These are phyloP conservation scores for Boletellus emodensis DNA, from an alignment of 768 basidiomycete species.

Conservation along the genomic window DNA sequence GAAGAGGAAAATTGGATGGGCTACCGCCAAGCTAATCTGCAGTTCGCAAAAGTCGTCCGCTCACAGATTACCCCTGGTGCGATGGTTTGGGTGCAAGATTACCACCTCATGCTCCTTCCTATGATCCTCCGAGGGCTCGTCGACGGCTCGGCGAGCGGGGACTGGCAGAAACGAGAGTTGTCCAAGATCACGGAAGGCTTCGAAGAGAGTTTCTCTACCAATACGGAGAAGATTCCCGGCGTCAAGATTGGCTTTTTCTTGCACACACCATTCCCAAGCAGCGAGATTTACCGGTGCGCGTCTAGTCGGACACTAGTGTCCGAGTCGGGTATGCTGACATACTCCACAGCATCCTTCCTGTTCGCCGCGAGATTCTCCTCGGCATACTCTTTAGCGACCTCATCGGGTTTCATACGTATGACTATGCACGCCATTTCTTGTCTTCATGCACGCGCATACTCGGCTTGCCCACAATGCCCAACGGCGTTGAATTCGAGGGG, in stretches of 20 bases:
- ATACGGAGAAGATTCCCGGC: conserved; percentile 45
- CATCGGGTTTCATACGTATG: conserved; percentile 99
- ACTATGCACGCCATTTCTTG: conserved; percentile 98
- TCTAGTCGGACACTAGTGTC: conserved; percentile 7
- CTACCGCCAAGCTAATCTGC: conserved; percentile 93
- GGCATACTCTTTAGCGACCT: conserved; percentile 95
- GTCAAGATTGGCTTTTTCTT: conserved; percentile 99
- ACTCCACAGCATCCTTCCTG: conserved; percentile 78
- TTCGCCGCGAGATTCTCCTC: conserved; percentile 94
- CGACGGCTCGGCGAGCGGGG: conserved; percentile 60
- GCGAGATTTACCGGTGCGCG: conserved; percentile 92
- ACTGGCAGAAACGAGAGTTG: conserved; percentile 58
- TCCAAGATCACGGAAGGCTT: conserved; percentile 71
- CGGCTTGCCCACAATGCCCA: conserved; percentile 93
- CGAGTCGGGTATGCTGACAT: conserved; percentile 6
- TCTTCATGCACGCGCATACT: conserved; percentile 97
- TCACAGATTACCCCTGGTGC: conserved; percentile 76
- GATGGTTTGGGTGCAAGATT: conserved; percentile 99
- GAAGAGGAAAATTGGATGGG: conserved; percentile 98
- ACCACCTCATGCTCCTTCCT: conserved; percentile 96
- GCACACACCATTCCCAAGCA: conserved; percentile 96
- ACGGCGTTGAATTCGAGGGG: conserved; percentile 95
- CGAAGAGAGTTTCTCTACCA: conserved; percentile 39
- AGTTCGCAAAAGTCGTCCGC: conserved; percentile 87
- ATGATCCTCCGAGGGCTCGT: conserved; percentile 90